Conservation (phyloP, 148 eudicot genomes). For the Heliamphora exappendiculata region DNA sequence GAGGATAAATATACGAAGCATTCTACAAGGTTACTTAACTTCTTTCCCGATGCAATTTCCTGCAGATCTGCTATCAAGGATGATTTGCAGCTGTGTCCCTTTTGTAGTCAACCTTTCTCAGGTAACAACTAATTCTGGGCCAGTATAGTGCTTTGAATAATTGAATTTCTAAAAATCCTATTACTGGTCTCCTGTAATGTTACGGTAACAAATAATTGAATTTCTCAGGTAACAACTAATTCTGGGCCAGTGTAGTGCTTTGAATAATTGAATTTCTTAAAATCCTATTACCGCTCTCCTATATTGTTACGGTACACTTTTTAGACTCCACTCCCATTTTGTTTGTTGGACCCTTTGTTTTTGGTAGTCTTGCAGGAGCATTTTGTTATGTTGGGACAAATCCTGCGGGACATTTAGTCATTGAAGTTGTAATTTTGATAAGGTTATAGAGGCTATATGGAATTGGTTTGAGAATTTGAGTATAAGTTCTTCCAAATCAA, state of each 20-base stretch:
- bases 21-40: neutral
- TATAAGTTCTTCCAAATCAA: neutral
- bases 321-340: neutral
- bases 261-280: neutral
- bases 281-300: neutral
- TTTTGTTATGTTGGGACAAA: neutral
- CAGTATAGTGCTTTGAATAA: neutral
- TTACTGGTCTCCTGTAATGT: neutral
- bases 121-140: constrained; percentile 31
- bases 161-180: neutral
- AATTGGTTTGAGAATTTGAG: neutral
- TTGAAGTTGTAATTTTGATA: neutral
- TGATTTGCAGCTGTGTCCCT: constrained; percentile 76
- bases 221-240: constrained; percentile 58
- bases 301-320: neutral
- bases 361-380: neutral
- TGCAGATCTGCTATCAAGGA: constrained; percentile 67
- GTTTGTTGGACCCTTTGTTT: neutral
- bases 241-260: neutral
- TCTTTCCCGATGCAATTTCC: constrained; percentile 13
- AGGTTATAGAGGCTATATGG: neutral
- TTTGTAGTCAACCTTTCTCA: constrained; percentile 84
- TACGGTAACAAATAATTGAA: constrained; percentile 20
- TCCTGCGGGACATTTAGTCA: neutral
- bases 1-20: neutral